Percentiles rank a stretch among this genome's conserved stretches.
Conservation (phyloP, 805 yeast species). For the Metschnikowia amazonensis region DNA sequence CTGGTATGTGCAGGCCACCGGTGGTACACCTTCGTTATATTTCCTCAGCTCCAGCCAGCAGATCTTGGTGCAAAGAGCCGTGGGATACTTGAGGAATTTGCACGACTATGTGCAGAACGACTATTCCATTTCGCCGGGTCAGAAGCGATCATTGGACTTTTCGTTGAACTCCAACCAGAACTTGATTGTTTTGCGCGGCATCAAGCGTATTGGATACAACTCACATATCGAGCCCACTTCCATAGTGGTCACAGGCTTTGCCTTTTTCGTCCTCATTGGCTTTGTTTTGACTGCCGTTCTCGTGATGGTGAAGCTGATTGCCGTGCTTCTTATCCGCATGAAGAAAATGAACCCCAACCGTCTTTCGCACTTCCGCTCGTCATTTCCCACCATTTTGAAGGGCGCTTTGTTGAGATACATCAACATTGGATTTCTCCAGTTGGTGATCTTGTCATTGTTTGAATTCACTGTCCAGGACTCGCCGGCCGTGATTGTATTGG, state of each 20-base stretch:
- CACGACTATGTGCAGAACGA: conserved; percentile 20
- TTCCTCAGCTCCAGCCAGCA: conserved; percentile 58
- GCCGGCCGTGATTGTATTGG: conserved; percentile 81
- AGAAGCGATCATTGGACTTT: conserved; percentile 31
- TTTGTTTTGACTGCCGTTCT: conserved; percentile 64
- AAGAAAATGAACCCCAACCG: conserved; percentile 50
- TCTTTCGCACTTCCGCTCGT: conserved; percentile 47
- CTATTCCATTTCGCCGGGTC: conserved; percentile 8
- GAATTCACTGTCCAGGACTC: conserved; percentile 81
- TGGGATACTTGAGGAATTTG: conserved; percentile 26
- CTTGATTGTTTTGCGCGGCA: conserved; percentile 77
- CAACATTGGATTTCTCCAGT: conserved; percentile 81
- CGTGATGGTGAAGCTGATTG: conserved; percentile 47
- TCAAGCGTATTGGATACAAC: conserved; percentile 73
- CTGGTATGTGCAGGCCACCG: conserved; percentile 85
- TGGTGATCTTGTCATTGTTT: conserved; percentile 77
- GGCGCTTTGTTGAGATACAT: conserved; percentile 78
- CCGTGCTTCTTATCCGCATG: conserved; percentile 45
- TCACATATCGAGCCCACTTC: conserved; percentile 80
- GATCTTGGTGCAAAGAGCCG: conserved; percentile 71
- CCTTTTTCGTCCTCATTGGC: conserved; percentile 77
- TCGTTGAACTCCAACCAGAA: conserved; percentile 48
- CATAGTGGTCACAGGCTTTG: conserved; percentile 80
- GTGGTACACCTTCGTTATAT: conserved; percentile 75
- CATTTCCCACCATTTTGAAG: conserved; percentile 61